phyloP scores from a whole-genome alignment of 139 green algal genomes.

The Deuterostichococcus epilithicus region DNA sequence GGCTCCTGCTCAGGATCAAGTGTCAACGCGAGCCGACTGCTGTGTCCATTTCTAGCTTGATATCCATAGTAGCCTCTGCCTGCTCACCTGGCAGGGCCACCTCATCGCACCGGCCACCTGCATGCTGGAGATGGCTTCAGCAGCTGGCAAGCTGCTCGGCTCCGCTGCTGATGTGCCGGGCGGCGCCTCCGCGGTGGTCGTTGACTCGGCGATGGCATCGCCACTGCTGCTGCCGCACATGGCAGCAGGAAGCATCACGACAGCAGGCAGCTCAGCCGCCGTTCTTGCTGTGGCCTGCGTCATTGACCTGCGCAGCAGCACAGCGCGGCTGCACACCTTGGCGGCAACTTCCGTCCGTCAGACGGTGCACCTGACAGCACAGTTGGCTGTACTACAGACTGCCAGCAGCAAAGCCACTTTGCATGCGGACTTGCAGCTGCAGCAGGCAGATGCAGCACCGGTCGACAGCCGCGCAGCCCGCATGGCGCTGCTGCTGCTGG shows the following conservation, averaged over 20 bases:
- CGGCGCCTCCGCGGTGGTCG: slow-evolving; percentile 5
- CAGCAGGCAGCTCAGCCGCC: no score
- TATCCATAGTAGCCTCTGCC: no score
- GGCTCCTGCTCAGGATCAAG: no score
- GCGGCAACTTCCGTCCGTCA: background rate
- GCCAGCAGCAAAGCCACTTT: no score
- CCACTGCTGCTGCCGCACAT: background rate
- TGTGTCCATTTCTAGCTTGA: no score
- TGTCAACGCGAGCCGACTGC: no score
- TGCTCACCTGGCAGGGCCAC: slow-evolving; percentile 27
- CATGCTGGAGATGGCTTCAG: slow-evolving; percentile 45
- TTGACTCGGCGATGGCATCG: slow-evolving; percentile 13
- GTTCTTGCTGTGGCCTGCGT: background rate
- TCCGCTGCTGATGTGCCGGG: background rate
- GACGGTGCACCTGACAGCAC: background rate
- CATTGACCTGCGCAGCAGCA: background rate
- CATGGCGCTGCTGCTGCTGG: background rate
- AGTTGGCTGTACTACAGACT: no score
- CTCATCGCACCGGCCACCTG: slow-evolving; percentile 39
- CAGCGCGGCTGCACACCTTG: background rate
- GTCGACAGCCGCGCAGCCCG: no score
- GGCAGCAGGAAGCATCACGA: background rate
- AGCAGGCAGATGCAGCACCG: no score
- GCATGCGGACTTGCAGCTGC: no score
- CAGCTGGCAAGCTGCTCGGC: slow-evolving; percentile 12